Evolutionary conservation across 1,139 yeast species (phyloP), one percentile per base, ranked within the genome.

Genomic region (Pichia norvegensis): DNA sequence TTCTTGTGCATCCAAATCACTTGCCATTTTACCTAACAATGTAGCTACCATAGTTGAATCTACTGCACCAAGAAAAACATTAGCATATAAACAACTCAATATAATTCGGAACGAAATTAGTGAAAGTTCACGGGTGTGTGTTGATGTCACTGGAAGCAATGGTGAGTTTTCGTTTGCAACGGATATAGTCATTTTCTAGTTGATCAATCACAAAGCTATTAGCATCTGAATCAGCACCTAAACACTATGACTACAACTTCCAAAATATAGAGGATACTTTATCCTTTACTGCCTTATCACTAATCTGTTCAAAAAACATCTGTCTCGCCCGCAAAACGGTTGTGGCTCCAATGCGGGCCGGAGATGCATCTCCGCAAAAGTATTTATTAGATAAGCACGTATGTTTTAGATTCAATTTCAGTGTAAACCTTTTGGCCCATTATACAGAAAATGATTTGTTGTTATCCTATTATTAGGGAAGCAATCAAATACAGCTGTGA

Each of bases 41-140:
- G 88, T 79, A 1, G 80, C 67, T 2, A 80, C 79, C 53, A 82
- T 80, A 11, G 87, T 81, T 51, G 79, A 81, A 57, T 83, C 90
- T 36, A 82, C 64, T 0, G 87, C 85, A 11, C 78, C 76, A 33
- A 82, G 63, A 55, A 81, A 81, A 43, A 80, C 54, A 29, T 56
- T 55, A 2, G 55, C 54, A 39, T 51, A 55, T 19, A 57, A 44
- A 20, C 55, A 51, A 10, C 41, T n/a, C 11, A 52, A 17, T n/a
- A 52, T 44, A 33, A 52, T 49, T 21, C 45, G 29, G 29, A 52
- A 52, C 0, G 48, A 36, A 4, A 41, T 21, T n/a, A 33, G 17
- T 2, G 51, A 23, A 3, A 45, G 5, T 22, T 27, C 21, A n/a
- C 23, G 19, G 2, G 17, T 19, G 7, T 27, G 21, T 9, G 29